Conservation (phyloP, 257 asterid genomes). For the Penstemon newberryi region DNA sequence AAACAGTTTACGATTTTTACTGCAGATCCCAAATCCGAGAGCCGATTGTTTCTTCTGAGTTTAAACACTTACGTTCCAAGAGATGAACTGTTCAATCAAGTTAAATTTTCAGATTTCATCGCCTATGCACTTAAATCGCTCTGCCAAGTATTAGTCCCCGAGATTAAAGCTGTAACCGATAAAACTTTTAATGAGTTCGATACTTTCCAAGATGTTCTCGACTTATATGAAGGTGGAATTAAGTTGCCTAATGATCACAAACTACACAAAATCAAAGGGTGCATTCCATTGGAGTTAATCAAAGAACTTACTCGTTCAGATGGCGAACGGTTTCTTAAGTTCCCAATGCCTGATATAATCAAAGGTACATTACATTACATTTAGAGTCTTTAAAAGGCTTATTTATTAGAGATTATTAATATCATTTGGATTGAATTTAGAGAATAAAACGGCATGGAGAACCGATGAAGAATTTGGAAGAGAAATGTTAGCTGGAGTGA, state of each 20-base stretch:
- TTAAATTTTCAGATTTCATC: slow-evolving; percentile 82
- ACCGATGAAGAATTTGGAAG: slow-evolving; percentile 90
- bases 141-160: slow-evolving; percentile 71
- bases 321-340: slow-evolving; percentile 59
- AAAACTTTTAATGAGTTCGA: slow-evolving; percentile 81
- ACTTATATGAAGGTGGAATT: slow-evolving; percentile 61
- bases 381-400: too few relatives aligned
- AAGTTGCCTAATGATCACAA: slow-evolving; percentile 50
- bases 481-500: slow-evolving; percentile 95
- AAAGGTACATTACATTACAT: slow-evolving; percentile 42
- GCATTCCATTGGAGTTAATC: slow-evolving; percentile 69
- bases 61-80: slow-evolving; percentile 71
- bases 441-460: slow-evolving; percentile 87
- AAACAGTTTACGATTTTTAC: background rate
- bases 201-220: slow-evolving; percentile 65
- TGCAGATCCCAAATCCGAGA: slow-evolving; percentile 74
- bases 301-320: slow-evolving; percentile 66
- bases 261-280: slow-evolving; percentile 39
- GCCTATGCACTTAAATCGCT: slow-evolving; percentile 78
- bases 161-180: slow-evolving; percentile 61
- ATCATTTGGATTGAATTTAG: slow-evolving; percentile 33
- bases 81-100: slow-evolving; percentile 70
- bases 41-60: slow-evolving; percentile 57
- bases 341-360: slow-evolving; percentile 81
- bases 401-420: too few relatives aligned